Evolutionary conservation across 768 basidiomycete genomes (phyloP).

Genomic region (Boletus patriciae): DNA sequence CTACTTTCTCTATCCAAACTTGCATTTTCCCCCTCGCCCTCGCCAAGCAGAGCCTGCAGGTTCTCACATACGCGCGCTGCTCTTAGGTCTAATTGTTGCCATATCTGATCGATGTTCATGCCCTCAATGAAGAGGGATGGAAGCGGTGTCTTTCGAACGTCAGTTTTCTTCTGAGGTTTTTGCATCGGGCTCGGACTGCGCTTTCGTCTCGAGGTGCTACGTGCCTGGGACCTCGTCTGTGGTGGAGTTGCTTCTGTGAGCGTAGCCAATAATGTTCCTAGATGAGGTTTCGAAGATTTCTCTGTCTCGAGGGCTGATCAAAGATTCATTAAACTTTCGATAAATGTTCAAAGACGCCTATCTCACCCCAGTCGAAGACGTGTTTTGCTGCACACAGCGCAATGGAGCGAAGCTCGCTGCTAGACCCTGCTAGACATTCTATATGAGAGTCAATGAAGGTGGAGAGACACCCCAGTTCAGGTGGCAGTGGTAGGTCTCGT

Average conservation of each 20-base stretch:
- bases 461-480: slow-evolving; percentile 51
- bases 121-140: slow-evolving; percentile 70
- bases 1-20: slow-evolving; percentile 18
- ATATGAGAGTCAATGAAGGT: slow-evolving; percentile 53
- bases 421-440: slow-evolving; percentile 57
- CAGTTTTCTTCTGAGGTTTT: slow-evolving; percentile 33
- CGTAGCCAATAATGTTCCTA: slow-evolving; percentile 64
- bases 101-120: slow-evolving; percentile 85
- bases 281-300: slow-evolving; percentile 56
- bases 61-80: slow-evolving; percentile 67
- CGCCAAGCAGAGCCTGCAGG: slow-evolving; percentile 64
- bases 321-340: slow-evolving; percentile 1
- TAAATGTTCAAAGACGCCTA: not conserved
- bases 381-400: slow-evolving; percentile 71
- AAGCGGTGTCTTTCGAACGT: slow-evolving; percentile 67
- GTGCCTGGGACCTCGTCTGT: slow-evolving; percentile 70
- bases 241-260: slow-evolving; percentile 68
- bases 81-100: slow-evolving; percentile 91
- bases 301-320: slow-evolving; percentile 67
- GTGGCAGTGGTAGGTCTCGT: slow-evolving; percentile 29
- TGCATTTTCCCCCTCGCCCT: slow-evolving; percentile 31
- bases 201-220: slow-evolving; percentile 37
- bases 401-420: slow-evolving; percentile 50
- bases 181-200: slow-evolving; percentile 41
- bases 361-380: slow-evolving; percentile 73